These are phyloP conservation scores for Cryptococcus floricola DNA, from an alignment of 1,284 basidiomycete genomes.

Conservation along the genomic window DNA sequence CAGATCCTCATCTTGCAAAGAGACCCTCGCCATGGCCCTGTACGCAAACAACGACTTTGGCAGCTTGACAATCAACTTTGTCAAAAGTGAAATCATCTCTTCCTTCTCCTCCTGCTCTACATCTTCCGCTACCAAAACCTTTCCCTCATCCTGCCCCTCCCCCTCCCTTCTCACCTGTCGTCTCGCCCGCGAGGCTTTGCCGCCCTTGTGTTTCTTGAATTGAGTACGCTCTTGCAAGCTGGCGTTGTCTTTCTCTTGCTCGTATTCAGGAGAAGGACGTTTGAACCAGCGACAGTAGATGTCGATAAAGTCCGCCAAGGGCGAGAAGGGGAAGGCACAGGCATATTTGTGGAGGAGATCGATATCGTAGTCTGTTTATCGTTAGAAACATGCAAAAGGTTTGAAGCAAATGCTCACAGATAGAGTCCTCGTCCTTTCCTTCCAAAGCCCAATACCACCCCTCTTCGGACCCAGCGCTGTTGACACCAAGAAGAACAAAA, in stretches of 20 bases:
- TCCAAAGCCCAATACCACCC: constrained; percentile 62
- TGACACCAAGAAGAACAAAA: constrained; percentile 41
- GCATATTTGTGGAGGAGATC: constrained; percentile 63
- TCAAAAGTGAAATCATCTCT: constrained; percentile 39
- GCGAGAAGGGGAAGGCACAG: constrained; percentile 62
- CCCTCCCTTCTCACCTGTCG: constrained; percentile 27
- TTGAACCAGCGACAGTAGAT: constrained; percentile 66
- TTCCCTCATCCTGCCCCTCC: constrained; percentile 30
- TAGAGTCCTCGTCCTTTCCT: constrained; percentile 63
- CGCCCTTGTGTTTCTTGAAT: constrained; percentile 14
- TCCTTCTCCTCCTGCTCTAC: constrained; percentile 43
- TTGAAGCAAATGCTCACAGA: constrained; percentile 55
- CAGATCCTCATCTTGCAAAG: constrained; percentile 71
- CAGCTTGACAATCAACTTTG: constrained; percentile 43
- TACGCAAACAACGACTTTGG: constrained; percentile 67
- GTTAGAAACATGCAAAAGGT: constrained; percentile 3
- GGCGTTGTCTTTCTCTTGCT: constrained; percentile 49
- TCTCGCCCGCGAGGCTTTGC: constrained; percentile 34
- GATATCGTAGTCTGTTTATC: constrained; percentile 63
- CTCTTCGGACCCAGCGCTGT: constrained; percentile 32
- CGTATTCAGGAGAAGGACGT: constrained; percentile 53
- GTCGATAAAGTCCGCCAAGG: constrained; percentile 59
- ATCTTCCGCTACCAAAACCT: constrained; percentile 32
- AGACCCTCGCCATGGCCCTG: constrained; percentile 68
- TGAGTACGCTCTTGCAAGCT: constrained; percentile 16